phyloP scores from a whole-genome alignment of 441 rosid species.

The Melianthus villosus region DNA sequence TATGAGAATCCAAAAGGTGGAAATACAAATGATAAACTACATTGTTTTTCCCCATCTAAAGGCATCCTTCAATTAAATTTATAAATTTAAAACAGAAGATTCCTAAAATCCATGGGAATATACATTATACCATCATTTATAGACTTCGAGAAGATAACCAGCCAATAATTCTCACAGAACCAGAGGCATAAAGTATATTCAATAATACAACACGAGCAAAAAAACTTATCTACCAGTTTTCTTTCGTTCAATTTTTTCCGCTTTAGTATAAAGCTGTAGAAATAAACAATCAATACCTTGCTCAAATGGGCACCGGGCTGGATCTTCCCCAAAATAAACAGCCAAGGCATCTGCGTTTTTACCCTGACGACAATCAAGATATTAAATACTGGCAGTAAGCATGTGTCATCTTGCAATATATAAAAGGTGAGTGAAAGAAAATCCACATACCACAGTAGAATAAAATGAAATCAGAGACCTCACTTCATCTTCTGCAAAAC shows the following conservation, averaged over 20 bases:
- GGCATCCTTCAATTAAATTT: too few relatives aligned
- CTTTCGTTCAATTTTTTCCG: background rate
- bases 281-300: constrained; percentile 27
- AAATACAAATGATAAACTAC: too few relatives aligned
- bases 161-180: too few relatives aligned
- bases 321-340: constrained; percentile 62
- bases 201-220: too few relatives aligned
- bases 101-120: too few relatives aligned
- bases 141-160: too few relatives aligned
- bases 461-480: constrained; percentile 47
- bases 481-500: constrained; percentile 53
- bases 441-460: constrained; percentile 45
- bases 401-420: background rate
- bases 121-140: too few relatives aligned
- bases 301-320: constrained; percentile 61
- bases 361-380: constrained; percentile 37
- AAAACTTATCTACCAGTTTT: too few relatives aligned
- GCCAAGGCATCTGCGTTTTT: constrained; percentile 57
- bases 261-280: background rate
- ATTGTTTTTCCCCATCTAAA: too few relatives aligned
- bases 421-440: background rate
- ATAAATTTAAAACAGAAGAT: too few relatives aligned
- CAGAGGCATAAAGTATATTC: too few relatives aligned
- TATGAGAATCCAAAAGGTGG: too few relatives aligned
- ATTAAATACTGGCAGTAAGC: constrained; percentile 2